These are phyloP conservation scores for Wallacemonas sp. DNA, from an alignment of 208 protist species.

Conservation along the genomic window DNA sequence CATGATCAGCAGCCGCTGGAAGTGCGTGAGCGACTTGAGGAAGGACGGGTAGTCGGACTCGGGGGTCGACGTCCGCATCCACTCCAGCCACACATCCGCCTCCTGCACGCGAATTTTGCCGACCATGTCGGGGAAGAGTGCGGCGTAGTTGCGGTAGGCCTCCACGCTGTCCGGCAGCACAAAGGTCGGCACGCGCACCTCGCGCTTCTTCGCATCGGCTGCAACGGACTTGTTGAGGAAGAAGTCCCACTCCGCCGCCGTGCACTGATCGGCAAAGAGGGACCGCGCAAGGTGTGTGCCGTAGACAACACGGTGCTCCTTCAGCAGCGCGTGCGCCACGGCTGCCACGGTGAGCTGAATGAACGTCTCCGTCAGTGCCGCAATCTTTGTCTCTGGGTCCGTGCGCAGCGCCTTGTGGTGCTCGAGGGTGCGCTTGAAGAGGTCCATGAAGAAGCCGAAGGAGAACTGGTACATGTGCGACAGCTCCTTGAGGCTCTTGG, in stretches of 20 bases:
- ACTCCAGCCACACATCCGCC: constrained; percentile 92
- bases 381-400: constrained; percentile 88
- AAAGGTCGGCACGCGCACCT: constrained; percentile 86
- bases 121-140: constrained; percentile 74
- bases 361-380: constrained; percentile 73
- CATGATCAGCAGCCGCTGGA: constrained; percentile 96
- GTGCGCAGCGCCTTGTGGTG: constrained; percentile 72
- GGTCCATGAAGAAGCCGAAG: constrained; percentile 90
- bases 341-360: constrained; percentile 78
- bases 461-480: constrained; percentile 99
- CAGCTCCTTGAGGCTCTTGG: constrained; percentile 85
- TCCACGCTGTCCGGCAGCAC: constrained; percentile 86
- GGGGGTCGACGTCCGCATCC: constrained; percentile 84
- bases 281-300: constrained; percentile 94
- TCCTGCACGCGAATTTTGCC: constrained; percentile 79
- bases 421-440: constrained; percentile 75
- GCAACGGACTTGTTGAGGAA: constrained; percentile 82
- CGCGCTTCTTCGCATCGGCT: constrained; percentile 56
- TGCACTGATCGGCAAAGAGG: constrained; percentile 68
- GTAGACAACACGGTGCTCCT: constrained; percentile 96
- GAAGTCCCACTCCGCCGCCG: constrained; percentile 92
- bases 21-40: constrained; percentile 84
- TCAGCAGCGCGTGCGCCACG: constrained; percentile 93
- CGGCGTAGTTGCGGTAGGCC: constrained; percentile 74
- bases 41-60: constrained; percentile 89